phyloP scores from a whole-genome alignment of 441 rosid genomes.

The Isatis lusitanica region DNA sequence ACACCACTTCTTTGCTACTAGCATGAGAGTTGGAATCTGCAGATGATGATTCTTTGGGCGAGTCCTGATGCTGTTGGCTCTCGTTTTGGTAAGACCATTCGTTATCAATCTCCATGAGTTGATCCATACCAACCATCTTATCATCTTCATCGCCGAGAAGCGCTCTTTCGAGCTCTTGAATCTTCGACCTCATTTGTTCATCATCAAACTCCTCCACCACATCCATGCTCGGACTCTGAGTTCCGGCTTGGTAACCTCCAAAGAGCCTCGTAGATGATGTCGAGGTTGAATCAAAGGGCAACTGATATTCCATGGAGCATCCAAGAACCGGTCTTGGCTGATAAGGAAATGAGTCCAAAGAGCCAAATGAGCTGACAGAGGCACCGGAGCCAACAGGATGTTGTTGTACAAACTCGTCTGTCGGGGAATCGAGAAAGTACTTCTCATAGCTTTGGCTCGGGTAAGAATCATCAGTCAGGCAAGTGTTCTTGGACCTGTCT shows the following conservation, averaged over 20 bases:
- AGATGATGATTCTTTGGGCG: conserved; percentile 84
- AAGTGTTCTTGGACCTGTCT: conserved; percentile 59
- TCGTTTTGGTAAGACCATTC: conserved; percentile 67
- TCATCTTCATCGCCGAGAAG: conserved; percentile 75
- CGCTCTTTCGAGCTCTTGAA: conserved; percentile 86
- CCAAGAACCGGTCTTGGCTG: conserved; percentile 53
- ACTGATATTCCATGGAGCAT: conserved; percentile 46
- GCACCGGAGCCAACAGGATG: conserved; percentile 57
- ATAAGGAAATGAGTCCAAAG: conserved; percentile 42
- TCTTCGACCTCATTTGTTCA: conserved; percentile 67
- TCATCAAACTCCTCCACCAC: conserved; percentile 55
- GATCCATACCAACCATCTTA: conserved; percentile 45
- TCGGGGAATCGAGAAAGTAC: conserved; percentile 77
- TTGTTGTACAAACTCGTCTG: conserved; percentile 54
- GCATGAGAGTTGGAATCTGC: conserved; percentile 69
- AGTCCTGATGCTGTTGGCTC: conserved; percentile 54
- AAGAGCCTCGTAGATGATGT: conserved; percentile 29
- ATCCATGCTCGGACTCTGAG: conserved; percentile 56
- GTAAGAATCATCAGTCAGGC: conserved; percentile 59
- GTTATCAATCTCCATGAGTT: conserved; percentile 74
- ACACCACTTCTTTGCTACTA: conserved; percentile 57
- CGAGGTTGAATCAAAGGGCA: conserved; percentile 40
- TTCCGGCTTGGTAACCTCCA: conserved; percentile 41
- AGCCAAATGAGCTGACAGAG: conserved; percentile 55
- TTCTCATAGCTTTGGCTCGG: conserved; percentile 71